Evolutionary conservation across 805 yeast genomes (phyloP).

Genomic region (Zygoascus tannicola): DNA sequence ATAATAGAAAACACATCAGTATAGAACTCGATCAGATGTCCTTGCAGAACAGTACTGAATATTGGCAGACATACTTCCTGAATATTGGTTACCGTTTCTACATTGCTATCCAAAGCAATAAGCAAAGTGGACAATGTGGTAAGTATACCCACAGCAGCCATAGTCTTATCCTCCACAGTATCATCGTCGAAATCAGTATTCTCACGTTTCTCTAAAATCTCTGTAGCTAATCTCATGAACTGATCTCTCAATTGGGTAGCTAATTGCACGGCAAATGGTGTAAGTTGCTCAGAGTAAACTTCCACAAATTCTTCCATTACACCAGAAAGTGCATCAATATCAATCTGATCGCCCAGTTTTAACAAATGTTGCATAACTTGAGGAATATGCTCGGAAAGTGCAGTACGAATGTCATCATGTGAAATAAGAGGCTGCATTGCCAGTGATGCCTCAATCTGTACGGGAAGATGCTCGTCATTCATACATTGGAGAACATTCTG

Average conservation of each 20-base stretch:
- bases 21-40: constrained; percentile 62
- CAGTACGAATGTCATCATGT: constrained; percentile 56
- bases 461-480: constrained; percentile 52
- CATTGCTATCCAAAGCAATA: constrained; percentile 72
- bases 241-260: constrained; percentile 53
- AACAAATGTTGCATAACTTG: constrained; percentile 76
- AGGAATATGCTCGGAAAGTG: constrained; percentile 58
- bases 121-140: constrained; percentile 77
- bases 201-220: constrained; percentile 48
- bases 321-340: constrained; percentile 75
- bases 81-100: constrained; percentile 50
- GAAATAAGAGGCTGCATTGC: constrained; percentile 74
- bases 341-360: constrained; percentile 67
- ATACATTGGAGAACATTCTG: constrained; percentile 31
- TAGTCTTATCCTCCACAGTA: constrained; percentile 54
- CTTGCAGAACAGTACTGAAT: constrained; percentile 53
- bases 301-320: constrained; percentile 96
- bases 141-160: constrained; percentile 74
- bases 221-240: constrained; percentile 60
- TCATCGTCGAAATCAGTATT: constrained; percentile 33
- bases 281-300: constrained; percentile 74
- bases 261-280: constrained; percentile 78
- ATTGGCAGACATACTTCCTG: constrained; percentile 65
- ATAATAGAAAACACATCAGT: constrained; percentile 71
- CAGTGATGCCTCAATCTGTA: constrained; percentile 73